Evolutionary conservation across 2,329 filamentous ascomycete species (phyloP).

Genomic region (Aspergillus vadensis): DNA sequence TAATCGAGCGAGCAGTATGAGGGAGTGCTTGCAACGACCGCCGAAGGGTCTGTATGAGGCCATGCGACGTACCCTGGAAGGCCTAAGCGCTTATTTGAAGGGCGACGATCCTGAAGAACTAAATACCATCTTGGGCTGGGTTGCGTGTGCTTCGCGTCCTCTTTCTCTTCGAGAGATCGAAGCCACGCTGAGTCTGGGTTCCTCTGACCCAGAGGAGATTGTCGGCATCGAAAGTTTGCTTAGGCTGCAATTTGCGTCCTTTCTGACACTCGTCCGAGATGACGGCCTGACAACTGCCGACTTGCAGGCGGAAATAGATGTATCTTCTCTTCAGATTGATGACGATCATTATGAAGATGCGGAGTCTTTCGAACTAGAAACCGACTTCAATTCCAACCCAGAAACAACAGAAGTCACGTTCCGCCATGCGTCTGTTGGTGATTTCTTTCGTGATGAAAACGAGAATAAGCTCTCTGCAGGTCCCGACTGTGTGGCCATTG

Average conservation of each 20-base stretch:
- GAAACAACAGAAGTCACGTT: slow-evolving; percentile 23
- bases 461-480: slow-evolving; percentile 21
- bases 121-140: neutral
- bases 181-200: neutral
- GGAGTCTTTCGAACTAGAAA: neutral
- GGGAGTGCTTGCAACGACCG: neutral
- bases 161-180: neutral
- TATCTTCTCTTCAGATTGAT: neutral
- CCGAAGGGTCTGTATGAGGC: slow-evolving; percentile 1
- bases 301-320: neutral
- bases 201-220: neutral
- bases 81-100: neutral
- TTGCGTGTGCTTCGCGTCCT: neutral
- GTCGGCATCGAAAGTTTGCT: neutral
- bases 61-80: neutral
- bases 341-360: neutral
- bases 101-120: neutral
- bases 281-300: neutral
- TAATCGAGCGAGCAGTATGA: neutral
- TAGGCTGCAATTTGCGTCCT: neutral
- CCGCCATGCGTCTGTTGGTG: slow-evolving; percentile 28
- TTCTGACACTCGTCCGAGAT: neutral
- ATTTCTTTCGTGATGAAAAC: slow-evolving; percentile 22
- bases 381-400: slow-evolving; percentile 23
- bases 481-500: slow-evolving; percentile 14